Percentiles rank a stretch among this genome's conserved stretches.
phyloP scores from a whole-genome alignment of 2,329 filamentous ascomycete genomes.

The Bimuria novae-zelandiae region DNA sequence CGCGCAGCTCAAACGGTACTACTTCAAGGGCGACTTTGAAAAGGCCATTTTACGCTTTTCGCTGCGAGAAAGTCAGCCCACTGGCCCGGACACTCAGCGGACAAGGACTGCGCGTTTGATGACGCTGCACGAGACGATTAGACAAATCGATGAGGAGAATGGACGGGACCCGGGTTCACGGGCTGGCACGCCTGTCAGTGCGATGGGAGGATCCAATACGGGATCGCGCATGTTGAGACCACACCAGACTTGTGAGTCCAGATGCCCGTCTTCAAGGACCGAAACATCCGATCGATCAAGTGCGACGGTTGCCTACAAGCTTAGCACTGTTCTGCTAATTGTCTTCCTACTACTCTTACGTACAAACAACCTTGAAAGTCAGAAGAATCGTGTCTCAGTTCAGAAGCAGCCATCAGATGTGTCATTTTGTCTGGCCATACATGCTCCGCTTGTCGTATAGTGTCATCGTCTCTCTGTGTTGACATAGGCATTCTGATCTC shows the following conservation, averaged over 20 bases:
- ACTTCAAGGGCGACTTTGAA: constrained; percentile 24
- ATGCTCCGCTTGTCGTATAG: no score
- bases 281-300: no score
- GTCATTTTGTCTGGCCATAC: no score
- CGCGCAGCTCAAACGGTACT: constrained; percentile 23
- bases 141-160: not conserved
- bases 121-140: not conserved
- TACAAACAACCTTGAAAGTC: no score
- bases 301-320: no score
- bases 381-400: no score
- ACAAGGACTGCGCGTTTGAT: not conserved
- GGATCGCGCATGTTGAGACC: not conserved
- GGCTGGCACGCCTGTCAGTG: not conserved
- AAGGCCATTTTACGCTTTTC: constrained; percentile 23
- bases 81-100: not conserved
- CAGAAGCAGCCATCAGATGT: no score
- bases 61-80: not conserved
- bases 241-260: constrained; percentile 11
- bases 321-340: no score
- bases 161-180: not conserved
- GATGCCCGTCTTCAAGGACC: not conserved
- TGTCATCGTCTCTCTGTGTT: no score
- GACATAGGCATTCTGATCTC: not conserved
- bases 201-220: not conserved
- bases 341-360: no score